These are phyloP conservation scores for Myriosclerotinia duriaeana DNA, from an alignment of 2,329 filamentous ascomycete genomes.

Conservation along the genomic window DNA sequence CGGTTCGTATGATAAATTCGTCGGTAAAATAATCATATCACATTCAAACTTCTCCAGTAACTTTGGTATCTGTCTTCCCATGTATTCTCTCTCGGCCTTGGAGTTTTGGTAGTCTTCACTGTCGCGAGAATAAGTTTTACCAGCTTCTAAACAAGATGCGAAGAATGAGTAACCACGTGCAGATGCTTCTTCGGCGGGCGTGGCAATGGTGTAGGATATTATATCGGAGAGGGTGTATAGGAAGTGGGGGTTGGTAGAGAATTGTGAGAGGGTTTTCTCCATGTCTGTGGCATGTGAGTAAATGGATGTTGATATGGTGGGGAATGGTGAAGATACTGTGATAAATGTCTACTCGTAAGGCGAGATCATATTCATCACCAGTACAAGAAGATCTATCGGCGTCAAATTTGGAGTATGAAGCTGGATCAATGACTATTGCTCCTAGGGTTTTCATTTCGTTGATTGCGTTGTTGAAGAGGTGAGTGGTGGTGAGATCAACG, in stretches of 20 bases:
- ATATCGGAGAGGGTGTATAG: conserved; percentile 13
- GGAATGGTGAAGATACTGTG: conserved; percentile 4
- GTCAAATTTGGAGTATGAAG: conserved; percentile 50
- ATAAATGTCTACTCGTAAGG: conserved; percentile 9
- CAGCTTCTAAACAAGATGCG: not conserved
- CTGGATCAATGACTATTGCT: conserved; percentile 64
- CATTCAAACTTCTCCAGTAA: conserved; percentile 12
- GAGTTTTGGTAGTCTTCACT: conserved; percentile 15
- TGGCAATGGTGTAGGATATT: not conserved
- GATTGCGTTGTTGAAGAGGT: conserved; percentile 11
- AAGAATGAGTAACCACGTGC: not conserved
- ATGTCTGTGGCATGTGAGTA: not conserved
- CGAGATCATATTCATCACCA: conserved; percentile 10
- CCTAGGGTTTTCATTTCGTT: conserved; percentile 9
- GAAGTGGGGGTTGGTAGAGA: conserved; percentile 13
- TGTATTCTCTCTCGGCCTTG: not conserved
- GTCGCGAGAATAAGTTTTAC: not conserved
- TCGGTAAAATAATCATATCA: conserved; percentile 16
- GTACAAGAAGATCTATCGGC: conserved; percentile 45
- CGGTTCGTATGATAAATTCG: not conserved
- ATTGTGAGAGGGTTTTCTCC: conserved; percentile 3
- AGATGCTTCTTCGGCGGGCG: not conserved
- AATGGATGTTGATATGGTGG: not conserved
- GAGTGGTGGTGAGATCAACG: not conserved
- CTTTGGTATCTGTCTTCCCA: conserved; percentile 18